Base-by-base conservation (phyloP, 306 rosid genomes). In the Comarum palustre region DNA sequence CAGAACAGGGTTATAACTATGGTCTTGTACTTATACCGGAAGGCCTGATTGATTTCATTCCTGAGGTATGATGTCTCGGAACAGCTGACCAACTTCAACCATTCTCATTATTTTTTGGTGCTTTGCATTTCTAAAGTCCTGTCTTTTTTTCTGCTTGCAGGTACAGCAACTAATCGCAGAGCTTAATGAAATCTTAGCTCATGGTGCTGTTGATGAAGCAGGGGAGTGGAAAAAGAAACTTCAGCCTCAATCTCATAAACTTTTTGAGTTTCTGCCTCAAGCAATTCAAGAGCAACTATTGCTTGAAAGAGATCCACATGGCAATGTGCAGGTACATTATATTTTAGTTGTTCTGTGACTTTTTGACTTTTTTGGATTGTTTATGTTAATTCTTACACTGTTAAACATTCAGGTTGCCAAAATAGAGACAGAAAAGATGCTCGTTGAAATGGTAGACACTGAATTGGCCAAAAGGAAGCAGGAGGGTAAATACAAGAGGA, bases 231-330 rank as follows among this genome's bases (percentile, higher is more conserved):
- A 92, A 78, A 85, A 86, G 88, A 92, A 92, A 78, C 96, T 92
- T 68, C 74, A 79, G 42, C 74, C 84, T 55, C 96, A 85, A 76
- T 92, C 96, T 63, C 82, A 79, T 73, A 67, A 83, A 66, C 97
- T 92, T 74, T 92, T 92, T 82, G 93, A 92, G 8, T 76, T 92
- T 66, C 79, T 92, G 75, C 97, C 97, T 73, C 86, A 69, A 86
- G 90, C 97, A 73, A 92, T 92, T 77, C 97, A 89, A 81, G 97
- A 92, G 78, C 97, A 92, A 62, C 77, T 92, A 85, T 77, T 92
- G 92, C 97, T 92, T 76, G 97, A 92, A 79, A 88, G 97, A 82
- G 97, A 92, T 81, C 97, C 96, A 20, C 96, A 92, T 75, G 97
- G 97, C 73, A 92, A 92, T 77, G 97, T 92, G 51, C 97, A 92